Evolutionary conservation across 495 filamentous ascomycete genomes (phyloP), one percentile per base, ranked within the genome.

Genomic region (Articulospora tetracladia): DNA sequence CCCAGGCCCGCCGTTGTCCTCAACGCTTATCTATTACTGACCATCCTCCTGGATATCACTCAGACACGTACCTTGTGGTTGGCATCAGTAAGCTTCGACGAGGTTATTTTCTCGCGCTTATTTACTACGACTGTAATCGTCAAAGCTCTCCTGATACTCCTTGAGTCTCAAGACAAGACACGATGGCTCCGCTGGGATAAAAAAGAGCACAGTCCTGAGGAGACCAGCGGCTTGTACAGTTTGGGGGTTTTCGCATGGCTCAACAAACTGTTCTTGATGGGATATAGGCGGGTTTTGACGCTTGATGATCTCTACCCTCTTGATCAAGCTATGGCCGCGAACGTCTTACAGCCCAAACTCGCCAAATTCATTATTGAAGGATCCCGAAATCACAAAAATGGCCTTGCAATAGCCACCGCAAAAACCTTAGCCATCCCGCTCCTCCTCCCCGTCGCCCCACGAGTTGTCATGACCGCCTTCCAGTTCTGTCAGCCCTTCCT

Each of bases 401-500:
- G 30, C 13, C 8, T 44, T 12, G 17, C 39, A 7, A 19, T 27
- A 20, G 8, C 26, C 6, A 17, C 23, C 26, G 8, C 20, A 6
- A 24, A 51, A 23, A 2, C 48, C 6, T n/a, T 24, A 51, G 25
- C 22, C 25, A 4, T 12, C 19, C 48, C 17, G 17, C 4, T 24
- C 11, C 6, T 51, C 22, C 22, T 24, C 44, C 13, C 20, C 15
- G 25, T 52, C 19, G 44, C n/a, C 56, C 64, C 47, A 77, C 67
- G 83, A 36, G 58, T 75, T 0, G 76, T 67, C 25, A 68, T 80
- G 1, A 77, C 79, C n/a, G 84, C 67, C 0, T 84, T 90, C 64
- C 81, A 76, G 20, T 82, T 86, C 53, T 79, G 77, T 59, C 86
- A 89, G 62, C 86, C 87, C 0, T 79, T 91, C 49, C 76, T 91